These are phyloP conservation scores for Collybiopsis luxurians DNA, from an alignment of 768 basidiomycete genomes.

Conservation along the genomic window DNA sequence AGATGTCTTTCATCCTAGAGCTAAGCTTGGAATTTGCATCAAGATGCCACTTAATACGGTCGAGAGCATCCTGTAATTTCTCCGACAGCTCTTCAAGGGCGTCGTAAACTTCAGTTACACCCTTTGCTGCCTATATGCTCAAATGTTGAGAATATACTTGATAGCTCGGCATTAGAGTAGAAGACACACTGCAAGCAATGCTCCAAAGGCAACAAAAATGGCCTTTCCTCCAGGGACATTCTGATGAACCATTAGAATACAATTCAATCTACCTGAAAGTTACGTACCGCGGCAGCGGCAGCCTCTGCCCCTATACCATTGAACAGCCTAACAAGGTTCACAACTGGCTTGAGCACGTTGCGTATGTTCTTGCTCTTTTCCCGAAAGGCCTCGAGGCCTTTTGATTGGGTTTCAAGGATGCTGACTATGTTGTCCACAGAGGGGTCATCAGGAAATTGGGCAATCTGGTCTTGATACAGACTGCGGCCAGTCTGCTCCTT, in stretches of 20 bases:
- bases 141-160: not conserved
- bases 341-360: too few relatives aligned
- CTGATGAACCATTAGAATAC: not conserved
- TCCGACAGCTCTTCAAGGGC: not conserved
- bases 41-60: not conserved
- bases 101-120: not conserved
- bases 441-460: too few relatives aligned
- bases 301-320: not conserved
- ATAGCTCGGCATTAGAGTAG: not conserved
- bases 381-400: too few relatives aligned
- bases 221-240: too few relatives aligned
- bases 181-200: not conserved
- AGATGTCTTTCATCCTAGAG: not conserved
- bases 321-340: not conserved
- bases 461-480: too few relatives aligned
- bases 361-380: too few relatives aligned
- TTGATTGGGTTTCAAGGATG: too few relatives aligned
- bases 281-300: not conserved
- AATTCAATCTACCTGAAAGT: not conserved
- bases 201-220: too few relatives aligned
- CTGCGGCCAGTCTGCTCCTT: too few relatives aligned
- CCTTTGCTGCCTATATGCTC: not conserved
- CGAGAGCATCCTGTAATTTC: not conserved
- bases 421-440: too few relatives aligned
- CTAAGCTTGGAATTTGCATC: not conserved